Conservation (phyloP, 2,329 filamentous ascomycete species). For the Colletotrichum sansevieriae region DNA sequence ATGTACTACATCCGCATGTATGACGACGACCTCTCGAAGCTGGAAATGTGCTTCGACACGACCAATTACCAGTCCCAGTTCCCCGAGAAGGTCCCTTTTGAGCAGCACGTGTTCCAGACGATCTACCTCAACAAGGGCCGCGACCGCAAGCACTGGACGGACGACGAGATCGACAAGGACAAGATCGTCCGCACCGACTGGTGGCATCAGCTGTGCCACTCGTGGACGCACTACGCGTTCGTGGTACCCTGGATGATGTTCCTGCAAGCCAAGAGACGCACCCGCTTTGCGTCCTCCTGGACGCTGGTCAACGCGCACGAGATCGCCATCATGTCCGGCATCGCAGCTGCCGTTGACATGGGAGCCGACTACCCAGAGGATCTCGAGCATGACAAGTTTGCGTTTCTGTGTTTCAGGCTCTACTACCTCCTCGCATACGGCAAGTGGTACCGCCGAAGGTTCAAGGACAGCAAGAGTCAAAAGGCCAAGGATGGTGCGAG, state of each 20-base stretch:
- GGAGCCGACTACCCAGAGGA: conserved; percentile 75
- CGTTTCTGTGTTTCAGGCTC: conserved; percentile 70
- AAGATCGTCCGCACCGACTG: conserved; percentile 70
- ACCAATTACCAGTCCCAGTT: conserved; percentile 80
- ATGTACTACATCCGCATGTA: conserved; percentile 75
- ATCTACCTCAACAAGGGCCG: conserved; percentile 71
- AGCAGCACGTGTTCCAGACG: conserved; percentile 53
- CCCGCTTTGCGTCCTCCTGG: conserved; percentile 73
- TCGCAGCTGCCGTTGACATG: conserved; percentile 76
- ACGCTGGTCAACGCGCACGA: conserved; percentile 77
- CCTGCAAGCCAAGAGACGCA: conserved; percentile 71
- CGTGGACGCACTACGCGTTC: conserved; percentile 69
- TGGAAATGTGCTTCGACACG: conserved; percentile 78
- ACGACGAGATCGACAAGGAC: conserved; percentile 64
- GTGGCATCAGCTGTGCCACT: conserved; percentile 74
- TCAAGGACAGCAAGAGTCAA: conserved; percentile 47
- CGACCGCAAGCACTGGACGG: conserved; percentile 66
- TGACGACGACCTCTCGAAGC: conserved; percentile 63
- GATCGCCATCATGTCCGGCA: conserved; percentile 75
- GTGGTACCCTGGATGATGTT: conserved; percentile 77
- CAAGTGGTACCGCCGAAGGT: conserved; percentile 67
- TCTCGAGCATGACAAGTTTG: conserved; percentile 72
- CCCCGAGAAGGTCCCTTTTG: conserved; percentile 56
- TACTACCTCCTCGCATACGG: conserved; percentile 74
- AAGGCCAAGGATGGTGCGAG: conserved; percentile 63